phyloP scores from a whole-genome alignment of 2,329 filamentous ascomycete species.

The Sporothrix variecibatus region DNA sequence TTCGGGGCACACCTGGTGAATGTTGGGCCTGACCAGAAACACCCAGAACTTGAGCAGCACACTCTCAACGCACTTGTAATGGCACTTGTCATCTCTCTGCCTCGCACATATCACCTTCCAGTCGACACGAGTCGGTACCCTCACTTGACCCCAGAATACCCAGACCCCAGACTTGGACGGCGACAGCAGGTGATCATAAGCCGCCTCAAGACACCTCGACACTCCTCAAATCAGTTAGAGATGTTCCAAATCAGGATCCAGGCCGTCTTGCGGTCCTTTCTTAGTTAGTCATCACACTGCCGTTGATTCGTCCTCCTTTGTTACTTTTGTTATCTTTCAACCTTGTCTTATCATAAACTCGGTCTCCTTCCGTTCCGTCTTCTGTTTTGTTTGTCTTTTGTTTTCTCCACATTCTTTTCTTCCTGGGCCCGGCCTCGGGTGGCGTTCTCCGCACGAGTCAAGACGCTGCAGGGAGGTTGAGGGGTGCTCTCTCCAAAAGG shows the following conservation, averaged over 20 bases:
- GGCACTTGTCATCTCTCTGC: neutral
- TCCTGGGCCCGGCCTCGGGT: neutral
- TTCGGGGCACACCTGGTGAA: no score
- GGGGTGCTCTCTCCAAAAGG: neutral
- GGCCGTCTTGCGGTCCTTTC: neutral
- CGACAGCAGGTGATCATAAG: neutral
- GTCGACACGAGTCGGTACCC: neutral
- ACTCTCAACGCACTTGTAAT: neutral
- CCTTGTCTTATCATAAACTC: no score
- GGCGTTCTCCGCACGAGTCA: conserved; percentile 12
- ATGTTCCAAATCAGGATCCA: neutral
- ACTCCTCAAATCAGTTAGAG: neutral
- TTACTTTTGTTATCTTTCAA: neutral
- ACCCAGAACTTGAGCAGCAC: neutral
- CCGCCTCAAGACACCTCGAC: no score
- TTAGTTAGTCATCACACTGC: neutral
- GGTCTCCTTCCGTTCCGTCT: no score
- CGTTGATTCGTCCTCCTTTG: neutral
- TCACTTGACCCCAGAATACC: neutral
- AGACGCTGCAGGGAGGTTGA: neutral
- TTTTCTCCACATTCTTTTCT: neutral
- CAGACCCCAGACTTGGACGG: neutral
- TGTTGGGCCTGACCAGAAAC: no score
- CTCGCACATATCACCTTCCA: neutral
- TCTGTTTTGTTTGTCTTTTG: neutral